Evolutionary conservation across 768 basidiomycete genomes (phyloP), one percentile per base, ranked within the genome.

Genomic region (Pleurotus salmoneostramineus): DNA sequence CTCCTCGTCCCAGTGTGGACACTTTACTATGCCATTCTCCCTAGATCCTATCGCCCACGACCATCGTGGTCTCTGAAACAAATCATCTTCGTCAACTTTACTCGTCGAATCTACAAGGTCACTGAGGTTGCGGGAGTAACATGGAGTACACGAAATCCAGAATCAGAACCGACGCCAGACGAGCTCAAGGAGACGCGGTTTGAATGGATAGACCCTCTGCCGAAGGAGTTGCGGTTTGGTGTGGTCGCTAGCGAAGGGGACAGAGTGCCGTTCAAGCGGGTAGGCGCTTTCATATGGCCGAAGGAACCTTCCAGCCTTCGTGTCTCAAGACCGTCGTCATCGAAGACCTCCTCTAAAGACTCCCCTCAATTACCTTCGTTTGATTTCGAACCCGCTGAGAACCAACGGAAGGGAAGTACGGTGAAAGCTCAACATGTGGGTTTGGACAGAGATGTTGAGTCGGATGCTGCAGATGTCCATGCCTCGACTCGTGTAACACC

Each of bases 121-220:
- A 80, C 81, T 10, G 81, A 83, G 61, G 76, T 81, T 12, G 82
- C 81, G 36, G 82, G 82, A 27, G 81, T 83, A 15, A 82, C 80
- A 6, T 82, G 79, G 77, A 75, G 74, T 42, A 81, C 80, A 2
- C 71, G 78, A 14, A 71, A 80, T 50, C 80, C 81, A 0, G 72
- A 75, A 32, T 52, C 61, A 14, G 74, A 69, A 15, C 77, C 77
- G 46, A 59, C 65, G 7, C 59, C 60, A 27, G 36, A 56, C 2
- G 66, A 66, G 11, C 68, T 82, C 57, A 75, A 70, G 57, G 74
- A 80, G 59, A 82, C 80, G 0, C 67, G 74, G 6, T 83, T 82
- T 55, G 72, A 74, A 54, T 83, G 81, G 82, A 74, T 74, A 0
- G 71, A 73, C 4, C 76, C 77, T 3, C 68, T 83, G 14, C 70